Base-by-base conservation (phyloP, 345 rosid species). In the Diplotaxis tenuifolia region DNA sequence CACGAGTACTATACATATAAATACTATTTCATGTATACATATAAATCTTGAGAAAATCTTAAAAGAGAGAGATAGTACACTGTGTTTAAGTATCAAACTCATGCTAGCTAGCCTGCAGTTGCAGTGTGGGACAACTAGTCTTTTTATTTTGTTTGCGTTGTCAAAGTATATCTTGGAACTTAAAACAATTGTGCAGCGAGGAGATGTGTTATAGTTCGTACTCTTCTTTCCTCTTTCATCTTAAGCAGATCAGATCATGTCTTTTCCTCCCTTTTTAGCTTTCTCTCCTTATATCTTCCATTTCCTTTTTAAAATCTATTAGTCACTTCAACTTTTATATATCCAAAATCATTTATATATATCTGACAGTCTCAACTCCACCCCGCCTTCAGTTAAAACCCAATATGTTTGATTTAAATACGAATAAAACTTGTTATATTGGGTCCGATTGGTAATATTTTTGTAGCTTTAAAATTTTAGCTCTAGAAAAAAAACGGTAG, bases 191-290 rank as follows among this genome's bases (percentile, higher is more conserved):
- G 16, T 77, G 62, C 20, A 65, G 76, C 52, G 31, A 50, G 72
- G 72, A 70, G 67, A 47, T 63, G 61, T 64, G 29, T 8, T 70
- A 15, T 16, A 25, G 62, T 57, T 67, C 55, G 81, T 78, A 72
- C 73, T 61, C 73, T 66, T 72, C 42, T 78, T 72, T 67, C 76
- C 80, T 59, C 57, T 77, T 77, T 77, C 68, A 77, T 71, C 80
- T 77, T 77, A 77, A 72, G 69, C 72, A 72, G 14, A 66, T 66
- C 73, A 67, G 23, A 32, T 55, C 69, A 50, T 57, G 69, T 63
- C 47, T 75, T 76, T 25, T 45, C 15, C 68, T 76, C 78, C 77
- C 12, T 73, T 77, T 77, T 64, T 71, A 31, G 69, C 61, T 59
- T 54, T 71, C 12, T 23, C 55, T 20, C 42, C 34, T 58, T 65